A percentile compares a stretch with the other conserved stretches of the same genome.
phyloP scores from a whole-genome alignment of 2,329 filamentous ascomycete species.

The Spiromastix sp. region DNA sequence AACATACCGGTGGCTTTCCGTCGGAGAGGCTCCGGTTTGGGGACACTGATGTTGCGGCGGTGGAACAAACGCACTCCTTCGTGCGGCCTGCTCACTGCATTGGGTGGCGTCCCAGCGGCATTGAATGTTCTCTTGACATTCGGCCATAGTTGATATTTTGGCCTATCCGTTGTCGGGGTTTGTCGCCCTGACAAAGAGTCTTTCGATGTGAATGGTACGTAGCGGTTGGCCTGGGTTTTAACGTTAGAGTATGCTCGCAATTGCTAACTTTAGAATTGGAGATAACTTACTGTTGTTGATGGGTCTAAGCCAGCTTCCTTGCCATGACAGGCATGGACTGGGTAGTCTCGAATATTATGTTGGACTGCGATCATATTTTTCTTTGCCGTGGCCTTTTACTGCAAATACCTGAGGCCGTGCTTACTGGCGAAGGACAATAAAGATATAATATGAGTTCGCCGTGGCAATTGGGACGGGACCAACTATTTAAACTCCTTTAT shows the following conservation, averaged over 20 bases:
- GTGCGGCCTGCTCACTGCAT: slow-evolving; percentile 10
- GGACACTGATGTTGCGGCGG: slow-evolving; percentile 14
- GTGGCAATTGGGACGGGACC: no score
- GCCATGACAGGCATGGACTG: slow-evolving; percentile 15
- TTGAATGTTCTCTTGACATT: slow-evolving; percentile 14
- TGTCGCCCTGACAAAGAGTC: slow-evolving; percentile 7
- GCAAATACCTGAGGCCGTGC: background rate
- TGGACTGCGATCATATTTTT: slow-evolving; percentile 6
- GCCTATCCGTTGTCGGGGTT: slow-evolving; percentile 11
- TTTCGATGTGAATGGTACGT: no score
- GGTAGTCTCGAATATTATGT: slow-evolving; percentile 7
- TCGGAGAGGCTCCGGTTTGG: slow-evolving; percentile 14
- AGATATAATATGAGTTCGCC: no score
- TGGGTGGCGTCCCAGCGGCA: slow-evolving; percentile 5
- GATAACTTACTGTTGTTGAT: slow-evolving; percentile 14
- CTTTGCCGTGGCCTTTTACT: no score
- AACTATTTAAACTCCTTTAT: no score
- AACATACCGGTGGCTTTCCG: background rate
- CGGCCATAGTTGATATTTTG: slow-evolving; percentile 17
- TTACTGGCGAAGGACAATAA: background rate
- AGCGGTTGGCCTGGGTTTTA: no score
- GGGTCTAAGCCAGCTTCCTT: slow-evolving; percentile 16
- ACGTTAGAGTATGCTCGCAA: no score
- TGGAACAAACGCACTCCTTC: slow-evolving; percentile 8
- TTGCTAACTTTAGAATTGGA: no score